Conservation (phyloP, 78 protist genomes). For the Speleostelium caveatum region DNA sequence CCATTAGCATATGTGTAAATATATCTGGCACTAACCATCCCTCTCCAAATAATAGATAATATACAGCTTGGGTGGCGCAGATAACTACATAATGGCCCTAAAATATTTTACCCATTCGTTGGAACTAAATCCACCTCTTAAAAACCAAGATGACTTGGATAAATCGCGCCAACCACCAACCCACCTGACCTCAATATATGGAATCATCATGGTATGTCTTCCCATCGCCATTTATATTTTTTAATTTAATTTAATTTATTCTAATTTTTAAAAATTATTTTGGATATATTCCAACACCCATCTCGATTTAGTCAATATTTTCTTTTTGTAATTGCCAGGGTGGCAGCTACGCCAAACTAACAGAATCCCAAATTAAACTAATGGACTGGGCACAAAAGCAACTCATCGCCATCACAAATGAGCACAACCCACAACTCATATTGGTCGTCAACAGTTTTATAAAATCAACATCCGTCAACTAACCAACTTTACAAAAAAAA, state of each 20-base stretch:
- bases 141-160: background rate
- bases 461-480: background rate
- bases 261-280: no score
- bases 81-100: slow-evolving; percentile 48
- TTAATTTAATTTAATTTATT: background rate
- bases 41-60: slow-evolving; percentile 3
- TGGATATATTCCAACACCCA: background rate
- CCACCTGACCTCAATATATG: slow-evolving; percentile 40
- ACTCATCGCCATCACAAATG: slow-evolving; percentile 1
- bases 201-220: slow-evolving; percentile 50
- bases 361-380: slow-evolving; percentile 24
- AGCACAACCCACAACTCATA: slow-evolving; percentile 4
- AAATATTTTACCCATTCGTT: slow-evolving; percentile 66
- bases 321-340: slow-evolving; percentile 19
- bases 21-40: no score
- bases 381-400: slow-evolving; percentile 63
- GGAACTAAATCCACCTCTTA: slow-evolving; percentile 46
- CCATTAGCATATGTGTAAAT: no score
- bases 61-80: slow-evolving; percentile 55
- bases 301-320: slow-evolving; percentile 12
- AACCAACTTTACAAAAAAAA: background rate
- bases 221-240: no score
- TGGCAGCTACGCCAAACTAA: background rate
- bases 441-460: slow-evolving; percentile 1
- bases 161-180: slow-evolving; percentile 33